Conservation (phyloP, 73 alveolate species). For the Blepharisma japonicum region DNA sequence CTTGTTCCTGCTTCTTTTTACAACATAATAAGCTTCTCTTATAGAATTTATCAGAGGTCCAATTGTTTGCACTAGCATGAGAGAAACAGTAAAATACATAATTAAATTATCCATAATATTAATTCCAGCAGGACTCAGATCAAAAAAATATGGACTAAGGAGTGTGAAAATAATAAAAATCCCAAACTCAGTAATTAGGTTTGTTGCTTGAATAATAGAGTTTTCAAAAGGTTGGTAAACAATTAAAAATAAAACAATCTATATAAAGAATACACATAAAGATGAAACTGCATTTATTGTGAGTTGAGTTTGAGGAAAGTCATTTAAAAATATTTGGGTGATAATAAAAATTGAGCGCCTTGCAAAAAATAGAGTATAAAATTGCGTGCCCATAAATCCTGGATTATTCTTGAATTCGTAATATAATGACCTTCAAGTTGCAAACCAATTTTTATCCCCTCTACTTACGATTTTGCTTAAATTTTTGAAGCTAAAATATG, state of each 20-base stretch:
- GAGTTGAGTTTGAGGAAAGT: neutral
- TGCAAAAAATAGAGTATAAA: neutral
- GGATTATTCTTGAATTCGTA: neutral
- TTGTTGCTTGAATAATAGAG: neutral
- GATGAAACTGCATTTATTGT: neutral
- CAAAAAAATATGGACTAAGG: no score
- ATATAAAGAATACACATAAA: neutral
- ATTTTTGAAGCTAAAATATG: neutral
- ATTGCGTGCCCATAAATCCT: constrained; percentile 21
- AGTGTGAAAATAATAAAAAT: neutral
- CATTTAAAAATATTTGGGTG: neutral
- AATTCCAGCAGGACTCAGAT: no score
- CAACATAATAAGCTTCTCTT: no score
- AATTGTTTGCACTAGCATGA: no score
- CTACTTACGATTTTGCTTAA: neutral
- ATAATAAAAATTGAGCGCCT: neutral
- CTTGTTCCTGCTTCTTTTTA: no score
- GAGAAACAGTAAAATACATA: no score
- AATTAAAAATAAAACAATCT: neutral
- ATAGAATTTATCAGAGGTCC: no score
- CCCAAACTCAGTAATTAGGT: neutral
- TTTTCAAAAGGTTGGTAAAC: neutral
- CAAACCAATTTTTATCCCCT: neutral
- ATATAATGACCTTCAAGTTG: neutral
- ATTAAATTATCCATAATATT: no score